Percentiles rank a stretch among this genome's conserved stretches.
Evolutionary conservation across 2,329 filamentous ascomycete genomes (phyloP).

Genomic region (Venturia carpophila): DNA sequence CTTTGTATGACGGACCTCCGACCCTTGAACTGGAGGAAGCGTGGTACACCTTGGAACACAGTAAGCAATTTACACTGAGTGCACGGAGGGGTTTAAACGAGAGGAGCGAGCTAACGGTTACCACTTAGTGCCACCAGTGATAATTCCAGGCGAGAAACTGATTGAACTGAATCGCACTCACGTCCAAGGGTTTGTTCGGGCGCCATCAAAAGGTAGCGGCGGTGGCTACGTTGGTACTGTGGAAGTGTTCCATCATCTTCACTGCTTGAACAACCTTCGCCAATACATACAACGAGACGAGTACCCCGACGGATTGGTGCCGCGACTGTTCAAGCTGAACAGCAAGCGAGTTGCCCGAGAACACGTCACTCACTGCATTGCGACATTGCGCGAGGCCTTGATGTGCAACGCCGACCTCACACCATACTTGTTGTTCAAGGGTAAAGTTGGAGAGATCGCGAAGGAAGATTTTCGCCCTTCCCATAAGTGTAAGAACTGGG

Average conservation of each 20-base stretch:
- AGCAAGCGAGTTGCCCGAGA: constrained; percentile 9
- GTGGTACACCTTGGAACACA: background rate
- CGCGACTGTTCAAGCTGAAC: constrained; percentile 9
- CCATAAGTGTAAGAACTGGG: constrained; percentile 19
- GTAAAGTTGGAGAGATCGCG: constrained; percentile 13
- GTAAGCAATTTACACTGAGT: background rate
- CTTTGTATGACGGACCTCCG: background rate
- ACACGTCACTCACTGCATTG: constrained; percentile 20
- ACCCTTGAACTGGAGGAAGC: background rate
- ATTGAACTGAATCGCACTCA: background rate
- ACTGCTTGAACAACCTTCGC: constrained; percentile 20
- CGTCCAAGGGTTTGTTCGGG: background rate
- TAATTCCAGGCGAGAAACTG: background rate
- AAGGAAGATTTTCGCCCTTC: constrained; percentile 17
- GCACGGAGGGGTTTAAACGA: background rate
- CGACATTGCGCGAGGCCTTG: constrained; percentile 18
- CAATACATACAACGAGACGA: constrained; percentile 17
- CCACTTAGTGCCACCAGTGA: background rate
- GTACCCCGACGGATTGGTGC: background rate
- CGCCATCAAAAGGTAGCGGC: background rate
- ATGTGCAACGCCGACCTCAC: constrained; percentile 20
- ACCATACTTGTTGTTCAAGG: constrained; percentile 15
- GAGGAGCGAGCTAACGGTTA: background rate
- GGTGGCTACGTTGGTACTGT: constrained; percentile 16
- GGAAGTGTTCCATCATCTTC: constrained; percentile 20